Percentiles rank a stretch among this genome's conserved stretches.
Conservation (phyloP, 805 yeast genomes). For the Candida arabinofermentans region DNA sequence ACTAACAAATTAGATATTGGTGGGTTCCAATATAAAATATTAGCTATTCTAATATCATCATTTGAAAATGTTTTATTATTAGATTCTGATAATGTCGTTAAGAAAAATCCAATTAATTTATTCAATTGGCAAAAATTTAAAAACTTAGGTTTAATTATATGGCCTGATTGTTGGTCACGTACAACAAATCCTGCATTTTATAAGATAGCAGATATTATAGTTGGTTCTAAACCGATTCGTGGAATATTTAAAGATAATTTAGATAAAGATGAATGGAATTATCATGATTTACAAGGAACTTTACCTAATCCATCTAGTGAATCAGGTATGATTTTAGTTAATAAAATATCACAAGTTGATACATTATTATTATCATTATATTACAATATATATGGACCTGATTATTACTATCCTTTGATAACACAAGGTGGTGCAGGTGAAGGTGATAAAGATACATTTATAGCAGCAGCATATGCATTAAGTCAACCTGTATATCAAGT, state of each 20-base stretch:
- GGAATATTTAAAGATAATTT: conserved; percentile 24
- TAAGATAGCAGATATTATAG: conserved; percentile 46
- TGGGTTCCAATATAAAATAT: conserved; percentile 49
- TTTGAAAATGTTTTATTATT: conserved; percentile 45
- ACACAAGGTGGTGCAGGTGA: conserved; percentile 75
- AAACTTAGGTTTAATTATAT: conserved; percentile 43
- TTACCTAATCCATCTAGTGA: conserved; percentile 66
- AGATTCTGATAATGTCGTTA: conserved; percentile 50
- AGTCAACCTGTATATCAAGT: conserved; percentile 40
- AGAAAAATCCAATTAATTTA: conserved; percentile 39
- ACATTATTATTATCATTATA: conserved; percentile 56
- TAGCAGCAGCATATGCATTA: conserved; percentile 57
- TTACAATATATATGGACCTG: conserved; percentile 63
- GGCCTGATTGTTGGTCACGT: conserved; percentile 75
- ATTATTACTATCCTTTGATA: conserved; percentile 59
- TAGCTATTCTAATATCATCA: conserved; percentile 42
- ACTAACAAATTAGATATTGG: conserved; percentile 28
- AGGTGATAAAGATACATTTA: conserved; percentile 76
- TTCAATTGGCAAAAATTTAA: conserved; percentile 41
- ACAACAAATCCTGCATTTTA: conserved; percentile 59
- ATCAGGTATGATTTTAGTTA: conserved; percentile 63
- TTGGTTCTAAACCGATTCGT: conserved; percentile 33
- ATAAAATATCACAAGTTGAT: conserved; percentile 50
- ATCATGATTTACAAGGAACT: conserved; percentile 61
- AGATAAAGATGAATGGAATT: conserved; percentile 33